phyloP scores from a whole-genome alignment of 176 grass and related monocot genomes.

The Otatea glauca region DNA sequence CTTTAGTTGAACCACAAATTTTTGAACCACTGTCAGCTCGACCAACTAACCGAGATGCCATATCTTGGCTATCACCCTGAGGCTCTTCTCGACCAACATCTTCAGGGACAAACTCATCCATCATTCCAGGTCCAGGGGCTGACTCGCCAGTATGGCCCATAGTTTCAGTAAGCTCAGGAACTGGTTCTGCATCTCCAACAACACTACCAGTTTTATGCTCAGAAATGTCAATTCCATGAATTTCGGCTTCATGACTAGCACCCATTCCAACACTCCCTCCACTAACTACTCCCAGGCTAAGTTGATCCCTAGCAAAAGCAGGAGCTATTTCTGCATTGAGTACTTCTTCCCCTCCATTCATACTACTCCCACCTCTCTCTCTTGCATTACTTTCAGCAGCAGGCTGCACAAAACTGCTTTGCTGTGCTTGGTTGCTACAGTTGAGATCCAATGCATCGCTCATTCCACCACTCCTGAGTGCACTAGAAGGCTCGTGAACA shows the following conservation, averaged over 20 bases:
- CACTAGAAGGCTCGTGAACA: conserved; percentile 72
- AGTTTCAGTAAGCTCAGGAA: conserved; percentile 83
- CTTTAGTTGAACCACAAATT: conserved; percentile 82
- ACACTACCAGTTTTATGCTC: conserved; percentile 80
- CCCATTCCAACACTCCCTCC: conserved; percentile 98
- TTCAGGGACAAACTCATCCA: conserved; percentile 85
- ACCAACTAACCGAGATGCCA: conserved; percentile 77
- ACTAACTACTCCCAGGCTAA: conserved; percentile 93
- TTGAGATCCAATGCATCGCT: conserved; percentile 86
- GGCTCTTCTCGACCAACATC: conserved; percentile 65
- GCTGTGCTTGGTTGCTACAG: conserved; percentile 90
- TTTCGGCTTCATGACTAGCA: conserved; percentile 97
- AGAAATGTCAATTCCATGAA: conserved; percentile 86
- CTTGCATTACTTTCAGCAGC: conserved; percentile 82
- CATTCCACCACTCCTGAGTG: conserved; percentile 66
- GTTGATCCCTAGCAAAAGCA: conserved; percentile 72
- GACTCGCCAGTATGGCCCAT: conserved; percentile 92
- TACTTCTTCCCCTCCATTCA: conserved; percentile 95
- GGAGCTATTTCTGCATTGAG: conserved; percentile 79
- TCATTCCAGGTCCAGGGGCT: conserved; percentile 78
- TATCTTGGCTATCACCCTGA: conserved; percentile 91
- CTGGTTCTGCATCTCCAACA: conserved; percentile 86
- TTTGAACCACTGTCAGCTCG: conserved; percentile 91
- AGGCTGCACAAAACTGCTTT: conserved; percentile 84
- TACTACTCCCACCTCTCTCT: conserved; percentile 92